phyloP scores from a whole-genome alignment of 768 basidiomycete species.

The Tulasnella sp. region DNA sequence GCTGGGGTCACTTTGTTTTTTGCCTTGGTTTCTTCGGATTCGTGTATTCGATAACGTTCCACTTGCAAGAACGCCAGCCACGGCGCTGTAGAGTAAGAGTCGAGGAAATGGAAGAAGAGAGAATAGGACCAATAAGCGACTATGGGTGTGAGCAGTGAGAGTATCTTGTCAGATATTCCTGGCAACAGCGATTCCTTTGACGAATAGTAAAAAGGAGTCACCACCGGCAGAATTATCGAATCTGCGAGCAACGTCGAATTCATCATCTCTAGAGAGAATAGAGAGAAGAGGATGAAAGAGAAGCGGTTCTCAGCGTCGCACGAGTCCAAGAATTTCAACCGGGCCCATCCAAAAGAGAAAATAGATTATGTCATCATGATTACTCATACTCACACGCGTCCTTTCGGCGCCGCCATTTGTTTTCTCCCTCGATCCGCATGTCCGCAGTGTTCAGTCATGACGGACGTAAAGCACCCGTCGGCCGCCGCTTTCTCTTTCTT shows the following conservation, averaged over 20 bases:
- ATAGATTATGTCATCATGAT: too few species aligned
- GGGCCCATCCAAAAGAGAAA: too few species aligned
- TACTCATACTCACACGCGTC: too few species aligned
- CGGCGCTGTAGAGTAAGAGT: constrained; percentile 37
- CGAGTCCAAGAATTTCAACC: too few species aligned
- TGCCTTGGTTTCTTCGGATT: constrained; percentile 59
- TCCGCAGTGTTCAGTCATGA: too few species aligned
- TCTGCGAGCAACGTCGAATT: constrained; percentile 5
- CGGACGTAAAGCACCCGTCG: too few species aligned
- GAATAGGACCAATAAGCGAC: constrained; percentile 76
- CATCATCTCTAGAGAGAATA: neutral
- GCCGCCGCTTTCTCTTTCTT: too few species aligned
- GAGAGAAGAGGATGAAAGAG: neutral
- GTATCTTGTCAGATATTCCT: constrained; percentile 50
- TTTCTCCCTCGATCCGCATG: too few species aligned
- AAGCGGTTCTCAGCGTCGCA: neutral
- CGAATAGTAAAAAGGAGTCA: constrained; percentile 30
- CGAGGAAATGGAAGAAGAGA: constrained; percentile 67
- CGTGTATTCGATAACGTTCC: constrained; percentile 77
- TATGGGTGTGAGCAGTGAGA: constrained; percentile 63
- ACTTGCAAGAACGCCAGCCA: constrained; percentile 48
- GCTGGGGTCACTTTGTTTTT: constrained; percentile 60
- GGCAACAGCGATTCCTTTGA: constrained; percentile 30
- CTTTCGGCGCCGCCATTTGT: too few species aligned
- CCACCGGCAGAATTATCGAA: neutral